A percentile compares a stretch with the other conserved stretches of the same genome.
Conservation (phyloP, 176 grass and related monocot genomes). For the Oryza australiensis region DNA sequence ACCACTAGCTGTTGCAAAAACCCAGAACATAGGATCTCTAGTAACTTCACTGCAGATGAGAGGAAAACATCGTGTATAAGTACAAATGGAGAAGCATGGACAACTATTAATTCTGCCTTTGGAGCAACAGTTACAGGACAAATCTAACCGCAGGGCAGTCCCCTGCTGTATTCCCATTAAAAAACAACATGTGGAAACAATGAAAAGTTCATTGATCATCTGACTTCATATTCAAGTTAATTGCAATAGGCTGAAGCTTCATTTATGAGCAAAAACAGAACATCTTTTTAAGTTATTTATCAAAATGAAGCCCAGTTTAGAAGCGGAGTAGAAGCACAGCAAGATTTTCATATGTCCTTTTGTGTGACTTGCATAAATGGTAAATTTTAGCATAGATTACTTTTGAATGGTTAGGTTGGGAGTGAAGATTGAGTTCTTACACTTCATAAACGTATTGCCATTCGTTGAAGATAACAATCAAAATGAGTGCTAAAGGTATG, state of each 20-base stretch:
- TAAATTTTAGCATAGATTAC: background rate
- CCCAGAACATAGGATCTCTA: slow-evolving; percentile 85
- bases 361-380: background rate
- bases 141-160: background rate
- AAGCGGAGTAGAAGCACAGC: background rate
- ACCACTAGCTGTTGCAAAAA: slow-evolving; percentile 75
- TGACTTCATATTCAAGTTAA: slow-evolving; percentile 24
- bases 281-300: background rate
- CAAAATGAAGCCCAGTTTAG: background rate
- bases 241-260: background rate
- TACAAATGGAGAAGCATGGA: slow-evolving; percentile 14
- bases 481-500: slow-evolving; percentile 71
- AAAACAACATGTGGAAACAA: background rate
- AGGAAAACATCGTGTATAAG: background rate
- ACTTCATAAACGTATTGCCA: slow-evolving; percentile 78
- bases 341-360: slow-evolving; percentile 15
- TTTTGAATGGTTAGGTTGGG: background rate
- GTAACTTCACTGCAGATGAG: slow-evolving; percentile 62
- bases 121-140: background rate
- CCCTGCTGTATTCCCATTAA: background rate
- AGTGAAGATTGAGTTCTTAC: slow-evolving; percentile 49
- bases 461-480: slow-evolving; percentile 72
- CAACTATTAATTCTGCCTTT: background rate
- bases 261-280: background rate
- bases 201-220: background rate